Evolutionary conservation across 139 green algal species (phyloP), one percentile per base, ranked within the genome.

Genomic region (Helicosporidium sp.): DNA sequence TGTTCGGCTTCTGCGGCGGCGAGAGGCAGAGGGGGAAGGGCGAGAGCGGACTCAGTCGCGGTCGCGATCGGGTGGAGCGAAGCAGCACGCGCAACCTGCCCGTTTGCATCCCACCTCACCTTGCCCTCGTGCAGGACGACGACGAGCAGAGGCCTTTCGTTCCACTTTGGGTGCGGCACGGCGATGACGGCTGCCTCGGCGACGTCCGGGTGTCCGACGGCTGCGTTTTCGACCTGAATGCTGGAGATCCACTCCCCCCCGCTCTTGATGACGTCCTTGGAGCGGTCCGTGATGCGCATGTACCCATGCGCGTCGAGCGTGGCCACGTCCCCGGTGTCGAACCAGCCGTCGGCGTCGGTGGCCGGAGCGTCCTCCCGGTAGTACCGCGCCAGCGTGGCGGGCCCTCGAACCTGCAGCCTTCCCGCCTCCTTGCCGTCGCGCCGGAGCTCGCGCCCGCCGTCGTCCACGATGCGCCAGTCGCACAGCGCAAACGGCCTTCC

Each of bases 221-320:
- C 67, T 1, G 51, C 51, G 22, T 76, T 78, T 41, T 83, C 75
- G 17, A 83, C 54, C 22, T 70, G 55, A 15, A 83, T 70, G 26
- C 26, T 57, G 44, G 41, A 61, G 43, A 83, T 78, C 73, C 73
- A 83, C 55, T 85, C 76, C 7, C 76, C 76, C 3, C 76, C 76
- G 19, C 28, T 63, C 52, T 91, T 90, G 50, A 92, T 82, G 8
- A 91, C 72, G 52, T 92, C 81, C 52, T 92, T 92, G 63, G 49
- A 59, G 20, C 78, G 57, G 57, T 88, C 78, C 7, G 46, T 62
- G 51, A 69, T 64, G 31, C 52, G 33, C 69, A 91, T 85, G 49
- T 69, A 47, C 6, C 81, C 81, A 5, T 54, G 34, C 0, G 22
- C 2, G 44, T 87, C 72, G 15, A 92, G 79, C 6, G 59, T 78